Base-by-base conservation (phyloP, 1,139 yeast species). In the Scheffersomyces titani region DNA sequence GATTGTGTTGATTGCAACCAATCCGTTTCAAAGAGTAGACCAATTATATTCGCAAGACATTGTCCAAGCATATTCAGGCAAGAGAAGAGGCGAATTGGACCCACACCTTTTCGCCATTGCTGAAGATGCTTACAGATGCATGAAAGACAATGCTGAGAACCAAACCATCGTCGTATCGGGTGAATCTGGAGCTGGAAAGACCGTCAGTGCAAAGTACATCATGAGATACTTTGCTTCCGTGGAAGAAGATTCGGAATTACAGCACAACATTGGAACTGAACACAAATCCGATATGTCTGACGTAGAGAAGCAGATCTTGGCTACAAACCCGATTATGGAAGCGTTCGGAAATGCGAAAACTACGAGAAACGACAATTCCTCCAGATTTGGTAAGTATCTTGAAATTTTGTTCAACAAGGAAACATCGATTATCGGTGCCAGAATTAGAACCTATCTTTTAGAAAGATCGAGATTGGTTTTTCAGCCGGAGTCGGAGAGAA, bases 291-390 rank as follows among this genome's bases (percentile, higher is more conserved):
- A 92, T 64, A 88, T 94, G 89, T 89, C 96, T 51, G 90, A 89
- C 59, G 96, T 96, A 40, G 99, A 94, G 75, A 89, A 91, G 70
- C 97, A 91, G 75, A 96, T 94, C 57, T 81, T 94, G 69, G 99
- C 99, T 19, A 94, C 99, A 0, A 94, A 94, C 71, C 99, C 99
- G 5, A 94, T 94, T 65, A 92, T 94, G 96, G 99, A 94, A 76
- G 96, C 98, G 0, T 94, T 94, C 73, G 99, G 99, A 81, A 94
- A 94, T 71, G 98, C 99, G 16, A 94, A 94, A 73, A 94, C 99
- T 3, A 92, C 97, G 3, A 87, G 99, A 78, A 94, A 94, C 71
- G 98, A 94, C 74, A 94, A 94, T 74, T 94, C 98, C 48, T 93
- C 98, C 19, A 88, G 99, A 72, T 94, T 94, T 70, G 99, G 99